Evolutionary conservation across 768 basidiomycete genomes (phyloP).

Genomic region (Mrakia gelida): DNA sequence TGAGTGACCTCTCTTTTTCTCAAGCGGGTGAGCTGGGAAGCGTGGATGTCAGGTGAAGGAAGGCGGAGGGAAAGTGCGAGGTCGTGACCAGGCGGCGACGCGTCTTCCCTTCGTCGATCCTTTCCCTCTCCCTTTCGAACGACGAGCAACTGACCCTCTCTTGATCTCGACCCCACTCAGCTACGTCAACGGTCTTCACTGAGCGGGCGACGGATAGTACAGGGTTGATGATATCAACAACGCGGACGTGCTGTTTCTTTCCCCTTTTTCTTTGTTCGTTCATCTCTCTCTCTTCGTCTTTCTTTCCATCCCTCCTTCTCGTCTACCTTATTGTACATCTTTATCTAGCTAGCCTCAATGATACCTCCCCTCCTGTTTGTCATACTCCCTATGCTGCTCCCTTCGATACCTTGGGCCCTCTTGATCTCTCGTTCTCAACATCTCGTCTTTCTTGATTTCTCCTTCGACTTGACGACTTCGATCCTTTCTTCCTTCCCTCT

Average conservation of each 20-base stretch:
- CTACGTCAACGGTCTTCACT: constrained; percentile 18
- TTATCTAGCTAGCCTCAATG: not conserved
- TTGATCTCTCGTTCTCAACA: not conserved
- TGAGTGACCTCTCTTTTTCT: constrained; percentile 44
- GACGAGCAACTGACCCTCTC: not conserved
- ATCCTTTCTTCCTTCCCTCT: not conserved
- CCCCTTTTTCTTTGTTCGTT: no score
- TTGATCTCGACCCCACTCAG: not conserved
- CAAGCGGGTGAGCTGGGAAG: no score
- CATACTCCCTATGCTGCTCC: not conserved
- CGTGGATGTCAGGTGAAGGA: no score
- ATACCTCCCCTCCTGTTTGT: not conserved
- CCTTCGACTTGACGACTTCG: not conserved
- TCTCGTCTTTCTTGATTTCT: not conserved
- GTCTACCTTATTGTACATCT: no score
- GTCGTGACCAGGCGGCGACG: no score
- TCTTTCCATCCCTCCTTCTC: no score
- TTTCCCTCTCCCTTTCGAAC: not conserved
- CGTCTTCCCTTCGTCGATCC: no score
- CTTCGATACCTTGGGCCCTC: not conserved
- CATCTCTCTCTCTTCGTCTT: no score
- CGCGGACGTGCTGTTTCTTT: no score
- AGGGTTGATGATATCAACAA: not conserved
- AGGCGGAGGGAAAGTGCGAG: no score
- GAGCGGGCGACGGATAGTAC: no score